A percentile compares a stretch with the other conserved stretches of the same genome.
Conservation (phyloP, 768 basidiomycete genomes). For the Serendipita sp. region DNA sequence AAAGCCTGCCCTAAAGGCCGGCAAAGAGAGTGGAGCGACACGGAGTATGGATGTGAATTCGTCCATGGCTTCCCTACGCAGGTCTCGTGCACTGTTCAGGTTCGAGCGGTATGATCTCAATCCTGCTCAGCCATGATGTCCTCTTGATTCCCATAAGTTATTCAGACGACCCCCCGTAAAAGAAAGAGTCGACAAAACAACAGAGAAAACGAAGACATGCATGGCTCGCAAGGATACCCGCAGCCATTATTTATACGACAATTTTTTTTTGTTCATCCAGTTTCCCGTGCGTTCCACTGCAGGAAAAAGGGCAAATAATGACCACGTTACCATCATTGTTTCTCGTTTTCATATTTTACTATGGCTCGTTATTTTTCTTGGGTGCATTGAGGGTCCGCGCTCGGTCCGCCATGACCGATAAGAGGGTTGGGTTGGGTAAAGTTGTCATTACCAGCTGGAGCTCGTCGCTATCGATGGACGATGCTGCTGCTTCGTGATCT, state of each 20-base stretch:
- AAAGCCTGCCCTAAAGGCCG: slow-evolving; percentile 24
- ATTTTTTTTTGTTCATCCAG: no score
- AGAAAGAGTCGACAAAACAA: neutral
- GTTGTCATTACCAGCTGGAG: slow-evolving; percentile 38
- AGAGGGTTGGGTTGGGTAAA: neutral
- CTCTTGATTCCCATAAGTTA: slow-evolving; percentile 9
- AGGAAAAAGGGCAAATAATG: slow-evolving; percentile 23
- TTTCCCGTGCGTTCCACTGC: slow-evolving; percentile 56
- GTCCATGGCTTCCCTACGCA: slow-evolving; percentile 78
- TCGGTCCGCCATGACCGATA: slow-evolving; percentile 19
- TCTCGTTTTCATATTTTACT: neutral
- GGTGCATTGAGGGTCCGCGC: slow-evolving; percentile 14
- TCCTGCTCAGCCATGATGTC: slow-evolving; percentile 24
- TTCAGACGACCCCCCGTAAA: slow-evolving; percentile 13
- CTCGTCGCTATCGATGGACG: slow-evolving; percentile 28
- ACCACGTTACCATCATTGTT: neutral
- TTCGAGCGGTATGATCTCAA: slow-evolving; percentile 98
- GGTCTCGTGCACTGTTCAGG: slow-evolving; percentile 93
- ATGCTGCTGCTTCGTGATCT: slow-evolving; percentile 15
- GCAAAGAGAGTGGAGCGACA: slow-evolving; percentile 33
- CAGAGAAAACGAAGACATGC: slow-evolving; percentile 8
- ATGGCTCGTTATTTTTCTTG: neutral
- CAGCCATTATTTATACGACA: slow-evolving; percentile 52
- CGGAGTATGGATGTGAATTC: slow-evolving; percentile 29
- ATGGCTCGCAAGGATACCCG: slow-evolving; percentile 59